Percentiles rank a stretch among this genome's conserved stretches.
These are phyloP conservation scores for Sordaria brevicollis DNA, from an alignment of 495 filamentous ascomycete species.

Conservation along the genomic window DNA sequence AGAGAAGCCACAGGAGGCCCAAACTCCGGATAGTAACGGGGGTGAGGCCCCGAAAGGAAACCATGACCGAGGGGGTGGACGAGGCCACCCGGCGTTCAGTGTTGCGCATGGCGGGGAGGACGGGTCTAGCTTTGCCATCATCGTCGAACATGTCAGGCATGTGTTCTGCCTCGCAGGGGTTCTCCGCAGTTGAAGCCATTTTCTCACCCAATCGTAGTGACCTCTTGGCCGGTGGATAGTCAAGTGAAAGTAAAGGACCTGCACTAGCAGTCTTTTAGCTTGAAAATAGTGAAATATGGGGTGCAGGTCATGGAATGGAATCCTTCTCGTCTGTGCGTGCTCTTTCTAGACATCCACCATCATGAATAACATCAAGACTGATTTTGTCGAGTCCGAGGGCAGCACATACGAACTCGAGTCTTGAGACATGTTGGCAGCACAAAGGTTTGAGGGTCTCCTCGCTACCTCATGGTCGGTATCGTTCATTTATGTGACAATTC, in stretches of 20 bases:
- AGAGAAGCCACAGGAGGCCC: not conserved
- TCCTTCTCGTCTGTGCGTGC: not conserved
- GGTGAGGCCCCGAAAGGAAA: not conserved
- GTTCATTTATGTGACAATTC: not conserved
- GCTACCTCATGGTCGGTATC: not conserved
- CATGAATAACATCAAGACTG: not conserved
- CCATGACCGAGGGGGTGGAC: not conserved
- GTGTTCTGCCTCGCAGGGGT: not conserved
- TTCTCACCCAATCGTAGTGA: not conserved
- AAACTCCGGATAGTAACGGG: not conserved
- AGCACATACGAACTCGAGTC: not conserved
- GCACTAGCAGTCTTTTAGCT: not conserved
- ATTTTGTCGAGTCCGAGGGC: not conserved
- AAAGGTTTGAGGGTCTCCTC: not conserved
- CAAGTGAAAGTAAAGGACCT: not conserved
- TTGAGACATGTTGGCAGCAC: not conserved
- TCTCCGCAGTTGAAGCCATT: not conserved
- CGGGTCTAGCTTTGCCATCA: not conserved
- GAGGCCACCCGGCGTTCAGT: not conserved
- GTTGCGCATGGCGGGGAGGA: not conserved
- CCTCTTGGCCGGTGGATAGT: not conserved
- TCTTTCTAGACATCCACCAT: not conserved
- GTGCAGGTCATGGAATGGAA: not conserved
- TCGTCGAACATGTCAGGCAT: too few relatives aligned
- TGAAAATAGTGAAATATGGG: not conserved